These are phyloP conservation scores for Hymenoscyphus fructigenus DNA, from an alignment of 2,329 filamentous ascomycete genomes.

Conservation along the genomic window DNA sequence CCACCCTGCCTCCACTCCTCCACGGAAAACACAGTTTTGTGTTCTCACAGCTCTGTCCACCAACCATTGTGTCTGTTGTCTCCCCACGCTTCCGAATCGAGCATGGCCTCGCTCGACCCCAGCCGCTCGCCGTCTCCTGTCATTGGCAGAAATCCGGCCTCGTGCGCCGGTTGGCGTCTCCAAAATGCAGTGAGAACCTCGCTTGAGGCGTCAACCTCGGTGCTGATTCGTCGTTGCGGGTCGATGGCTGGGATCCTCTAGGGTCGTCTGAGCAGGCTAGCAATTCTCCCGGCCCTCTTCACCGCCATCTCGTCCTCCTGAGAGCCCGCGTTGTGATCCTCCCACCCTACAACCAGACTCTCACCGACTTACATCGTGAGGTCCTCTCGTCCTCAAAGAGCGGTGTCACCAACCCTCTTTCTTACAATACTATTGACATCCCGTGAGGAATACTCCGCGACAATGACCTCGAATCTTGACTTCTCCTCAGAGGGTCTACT, in stretches of 20 bases:
- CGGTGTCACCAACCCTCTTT: slow-evolving; percentile 36
- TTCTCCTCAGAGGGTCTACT: slow-evolving; percentile 63
- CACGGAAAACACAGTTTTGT: slow-evolving; percentile 3
- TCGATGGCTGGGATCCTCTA: background rate
- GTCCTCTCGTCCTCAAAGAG: slow-evolving; percentile 34
- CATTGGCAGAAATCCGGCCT: slow-evolving; percentile 3
- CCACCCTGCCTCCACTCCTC: background rate
- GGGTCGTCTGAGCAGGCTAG: slow-evolving; percentile 9
- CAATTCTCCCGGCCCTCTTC: slow-evolving; percentile 26
- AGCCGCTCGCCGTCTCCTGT: background rate
- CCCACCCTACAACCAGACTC: slow-evolving; percentile 26
- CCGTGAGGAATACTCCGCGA: slow-evolving; percentile 35
- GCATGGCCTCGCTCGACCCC: background rate
- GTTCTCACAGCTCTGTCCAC: slow-evolving; percentile 3
- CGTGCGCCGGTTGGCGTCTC: slow-evolving; percentile 3
- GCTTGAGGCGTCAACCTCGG: slow-evolving; percentile 6
- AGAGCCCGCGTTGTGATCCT: slow-evolving; percentile 24
- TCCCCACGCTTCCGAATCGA: slow-evolving; percentile 1
- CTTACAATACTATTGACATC: slow-evolving; percentile 48
- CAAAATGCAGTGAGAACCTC: slow-evolving; percentile 22
- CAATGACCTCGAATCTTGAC: slow-evolving; percentile 56
- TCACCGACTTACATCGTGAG: slow-evolving; percentile 37
- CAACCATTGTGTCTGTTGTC: background rate
- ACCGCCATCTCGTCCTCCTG: slow-evolving; percentile 28
- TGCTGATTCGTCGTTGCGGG: slow-evolving; percentile 24